Percentiles rank a stretch among this genome's conserved stretches.
phyloP scores from a whole-genome alignment of 2,329 filamentous ascomycete genomes.

The Botryotinia calthae region DNA sequence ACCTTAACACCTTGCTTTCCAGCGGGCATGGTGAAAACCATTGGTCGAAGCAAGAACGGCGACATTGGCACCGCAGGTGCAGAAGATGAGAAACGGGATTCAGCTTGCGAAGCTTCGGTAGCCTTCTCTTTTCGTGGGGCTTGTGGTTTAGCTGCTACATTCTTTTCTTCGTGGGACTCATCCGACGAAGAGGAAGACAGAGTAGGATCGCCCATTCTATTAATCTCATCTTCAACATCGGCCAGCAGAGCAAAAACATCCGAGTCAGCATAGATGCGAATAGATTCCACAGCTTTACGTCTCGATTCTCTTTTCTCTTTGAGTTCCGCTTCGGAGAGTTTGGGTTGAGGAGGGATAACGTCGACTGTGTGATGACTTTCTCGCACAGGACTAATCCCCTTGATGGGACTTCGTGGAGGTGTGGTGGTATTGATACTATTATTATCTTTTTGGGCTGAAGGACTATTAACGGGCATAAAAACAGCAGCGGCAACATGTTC shows the following conservation, averaged over 20 bases:
- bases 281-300: conserved; percentile 57
- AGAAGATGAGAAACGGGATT: neutral
- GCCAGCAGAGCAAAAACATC: conserved; percentile 65
- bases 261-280: conserved; percentile 65
- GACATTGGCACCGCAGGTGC: neutral
- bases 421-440: conserved; percentile 23
- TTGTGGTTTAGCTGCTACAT: neutral
- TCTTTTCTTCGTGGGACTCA: neutral
- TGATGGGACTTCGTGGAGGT: conserved; percentile 46
- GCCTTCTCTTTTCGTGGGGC: neutral
- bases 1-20: conserved; percentile 10
- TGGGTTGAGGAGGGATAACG: neutral
- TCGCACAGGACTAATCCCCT: conserved; percentile 14
- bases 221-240: conserved; percentile 63
- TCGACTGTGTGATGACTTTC: neutral
- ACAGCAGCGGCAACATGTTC: conserved; percentile 76
- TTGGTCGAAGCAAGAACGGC: conserved; percentile 8
- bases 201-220: conserved; percentile 37
- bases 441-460: no score
- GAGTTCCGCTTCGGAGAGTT: neutral
- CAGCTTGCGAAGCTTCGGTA: neutral
- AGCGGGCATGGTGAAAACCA: conserved; percentile 18
- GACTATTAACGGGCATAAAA: conserved; percentile 39
- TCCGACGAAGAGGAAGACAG: neutral
- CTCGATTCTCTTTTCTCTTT: conserved; percentile 15